phyloP scores from a whole-genome alignment of 306 rosid species.

The Abrus precatorius region DNA sequence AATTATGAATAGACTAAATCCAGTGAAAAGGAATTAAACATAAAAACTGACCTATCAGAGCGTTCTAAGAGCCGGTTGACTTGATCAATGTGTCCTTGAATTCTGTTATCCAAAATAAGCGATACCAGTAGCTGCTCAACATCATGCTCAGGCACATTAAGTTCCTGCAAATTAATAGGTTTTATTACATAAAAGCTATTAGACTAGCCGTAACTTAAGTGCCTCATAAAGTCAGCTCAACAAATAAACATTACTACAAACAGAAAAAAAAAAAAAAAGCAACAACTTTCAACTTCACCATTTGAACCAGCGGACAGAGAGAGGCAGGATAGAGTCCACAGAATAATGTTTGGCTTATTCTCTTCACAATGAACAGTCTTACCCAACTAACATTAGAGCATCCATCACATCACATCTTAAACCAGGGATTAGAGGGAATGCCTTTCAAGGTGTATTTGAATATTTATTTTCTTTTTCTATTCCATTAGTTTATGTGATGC shows the following conservation, averaged over 20 bases:
- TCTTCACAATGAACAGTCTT: slow-evolving; percentile 36
- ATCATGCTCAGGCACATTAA: slow-evolving; percentile 71
- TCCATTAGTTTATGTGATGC: slow-evolving; percentile 11
- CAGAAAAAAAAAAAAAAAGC: neutral
- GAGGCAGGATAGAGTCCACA: neutral
- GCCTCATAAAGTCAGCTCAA: neutral
- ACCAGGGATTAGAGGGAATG: neutral
- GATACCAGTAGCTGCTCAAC: slow-evolving; percentile 75
- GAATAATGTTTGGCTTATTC: slow-evolving; percentile 26
- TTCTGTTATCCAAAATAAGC: slow-evolving; percentile 88
- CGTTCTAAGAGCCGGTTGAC: slow-evolving; percentile 96
- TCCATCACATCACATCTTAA: slow-evolving; percentile 24
- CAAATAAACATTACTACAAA: slow-evolving; percentile 17
- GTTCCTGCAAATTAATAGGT: slow-evolving; percentile 56
- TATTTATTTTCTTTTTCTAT: neutral
- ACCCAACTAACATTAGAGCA: slow-evolving; percentile 18
- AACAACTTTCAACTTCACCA: slow-evolving; percentile 8
- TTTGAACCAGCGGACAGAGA: neutral
- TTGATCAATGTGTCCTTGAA: slow-evolving; percentile 97
- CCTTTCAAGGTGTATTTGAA: slow-evolving; percentile 17
- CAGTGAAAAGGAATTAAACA: neutral
- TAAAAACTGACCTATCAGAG: slow-evolving; percentile 69
- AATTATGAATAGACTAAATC: slow-evolving; percentile 2
- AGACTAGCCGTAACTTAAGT: slow-evolving; percentile 21
- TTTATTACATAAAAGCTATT: slow-evolving; percentile 28